Base-by-base conservation (phyloP, 805 yeast genomes). In the Ogataea glucozyma region DNA sequence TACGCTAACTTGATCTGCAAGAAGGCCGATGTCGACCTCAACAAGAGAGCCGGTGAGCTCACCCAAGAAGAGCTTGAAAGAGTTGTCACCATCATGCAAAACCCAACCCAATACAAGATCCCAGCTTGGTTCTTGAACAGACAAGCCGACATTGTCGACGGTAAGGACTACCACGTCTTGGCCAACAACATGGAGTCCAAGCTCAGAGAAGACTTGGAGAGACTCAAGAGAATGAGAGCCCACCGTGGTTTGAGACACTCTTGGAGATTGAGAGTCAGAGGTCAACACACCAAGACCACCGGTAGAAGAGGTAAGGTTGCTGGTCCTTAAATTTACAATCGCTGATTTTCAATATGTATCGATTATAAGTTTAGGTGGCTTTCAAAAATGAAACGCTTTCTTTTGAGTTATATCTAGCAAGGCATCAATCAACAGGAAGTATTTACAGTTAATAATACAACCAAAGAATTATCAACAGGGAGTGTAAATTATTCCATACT, bases 191-290 rank as follows among this genome's bases (percentile, higher is more conserved):
- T 93, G 75, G 99, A 95, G 81, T 87, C 96, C 67, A 93, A 93
- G 81, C 87, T 93, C 76, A 93, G 99, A 88, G 99, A 93, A 73
- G 99, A 93, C 72, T 82, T 93, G 75, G 99, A 93, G 83, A 91
- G 98, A 85, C 83, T 93, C 78, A 95, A 95, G 96, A 93, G 93
- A 81, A 93, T 95, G 86, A 95, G 99, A 85, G 81, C 98, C 71
- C 99, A 93, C 93, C 84, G 98, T 79, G 99, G 99, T 91, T 85
- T 93, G 77, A 89, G 99, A 85, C 99, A 93, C 83, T 90, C 84
- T 91, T 93, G 97, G 98, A 97, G 97, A 75, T 81, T 93, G 75
- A 93, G 93, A 83, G 99, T 95, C 76, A 89, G 99, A 85, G 99
- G 99, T 81, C 99, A 93, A 83, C 99, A 93, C 83, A 93, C 99